A percentile compares a stretch with the other conserved stretches of the same genome.
Evolutionary conservation across 192 early-diverging fungal genomes (phyloP).

Genomic region (Spinellus fusiger): DNA sequence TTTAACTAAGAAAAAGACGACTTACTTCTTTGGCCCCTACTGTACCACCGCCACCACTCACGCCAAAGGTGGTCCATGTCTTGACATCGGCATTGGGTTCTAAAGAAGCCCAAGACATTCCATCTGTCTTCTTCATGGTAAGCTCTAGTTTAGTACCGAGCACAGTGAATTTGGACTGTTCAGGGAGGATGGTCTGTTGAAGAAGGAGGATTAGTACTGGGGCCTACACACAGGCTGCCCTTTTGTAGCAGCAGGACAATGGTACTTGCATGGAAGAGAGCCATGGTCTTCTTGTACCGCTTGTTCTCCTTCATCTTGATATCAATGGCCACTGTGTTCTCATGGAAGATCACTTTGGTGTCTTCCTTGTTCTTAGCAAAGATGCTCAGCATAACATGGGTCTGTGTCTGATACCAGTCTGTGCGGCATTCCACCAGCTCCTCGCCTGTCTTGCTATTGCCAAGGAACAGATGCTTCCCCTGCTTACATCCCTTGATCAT

Average conservation of each 20-base stretch:
- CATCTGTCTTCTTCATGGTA: constrained; percentile 74
- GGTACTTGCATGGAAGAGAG: constrained; percentile 51
- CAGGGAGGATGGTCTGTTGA: constrained; percentile 62
- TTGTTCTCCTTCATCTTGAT: constrained; percentile 75
- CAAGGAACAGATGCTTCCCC: constrained; percentile 91
- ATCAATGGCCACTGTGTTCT: constrained; percentile 55
- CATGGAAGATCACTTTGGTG: constrained; percentile 63
- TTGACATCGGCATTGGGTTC: constrained; percentile 59
- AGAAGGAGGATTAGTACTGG: neutral
- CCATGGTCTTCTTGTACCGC: constrained; percentile 59
- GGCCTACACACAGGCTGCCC: neutral
- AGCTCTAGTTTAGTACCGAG: constrained; percentile 79
- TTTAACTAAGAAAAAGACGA: constrained; percentile 25
- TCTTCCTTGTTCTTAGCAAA: constrained; percentile 86
- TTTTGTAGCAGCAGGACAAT: neutral
- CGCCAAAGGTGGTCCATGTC: constrained; percentile 84
- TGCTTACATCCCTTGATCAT: constrained; percentile 88
- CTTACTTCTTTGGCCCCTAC: constrained; percentile 62
- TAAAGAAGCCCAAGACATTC: constrained; percentile 77
- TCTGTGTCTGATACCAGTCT: constrained; percentile 94
- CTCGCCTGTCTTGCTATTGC: constrained; percentile 32
- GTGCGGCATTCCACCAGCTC: constrained; percentile 72
- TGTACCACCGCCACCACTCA: constrained; percentile 58
- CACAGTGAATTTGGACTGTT: constrained; percentile 52
- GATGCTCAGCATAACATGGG: constrained; percentile 78